These are phyloP conservation scores for Brachypodium distachyon DNA, from an alignment of 202 grass and related monocot genomes.

Conservation along the genomic window DNA sequence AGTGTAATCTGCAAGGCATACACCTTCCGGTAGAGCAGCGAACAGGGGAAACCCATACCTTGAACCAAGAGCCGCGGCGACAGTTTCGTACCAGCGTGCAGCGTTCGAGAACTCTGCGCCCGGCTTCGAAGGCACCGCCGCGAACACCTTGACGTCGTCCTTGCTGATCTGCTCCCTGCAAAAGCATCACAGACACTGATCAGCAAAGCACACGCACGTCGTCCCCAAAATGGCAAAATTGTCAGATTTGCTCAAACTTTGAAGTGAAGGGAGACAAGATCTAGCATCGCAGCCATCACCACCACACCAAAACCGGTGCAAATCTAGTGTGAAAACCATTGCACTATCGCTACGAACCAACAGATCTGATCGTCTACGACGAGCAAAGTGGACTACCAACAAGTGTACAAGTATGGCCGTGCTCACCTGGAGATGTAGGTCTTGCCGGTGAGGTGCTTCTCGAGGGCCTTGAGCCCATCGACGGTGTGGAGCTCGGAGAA, in stretches of 20 bases:
- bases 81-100: slow-evolving; percentile 60
- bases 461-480: slow-evolving; percentile 66
- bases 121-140: slow-evolving; percentile 49
- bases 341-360: not conserved
- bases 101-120: slow-evolving; percentile 56
- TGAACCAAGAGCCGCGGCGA: slow-evolving; percentile 38
- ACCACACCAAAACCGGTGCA: too few species aligned
- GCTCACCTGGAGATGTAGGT: slow-evolving; percentile 67
- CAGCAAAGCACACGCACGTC: not conserved
- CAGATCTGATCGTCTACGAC: not conserved
- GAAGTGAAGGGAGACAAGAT: not conserved
- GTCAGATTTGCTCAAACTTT: not conserved
- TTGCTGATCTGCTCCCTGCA: slow-evolving; percentile 57
- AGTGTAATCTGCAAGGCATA: not conserved
- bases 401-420: too few species aligned
- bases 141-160: slow-evolving; percentile 81
- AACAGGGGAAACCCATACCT: slow-evolving; percentile 38
- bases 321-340: not conserved
- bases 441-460: slow-evolving; percentile 62
- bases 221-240: not conserved
- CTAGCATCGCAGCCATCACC: too few species aligned
- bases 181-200: not conserved
- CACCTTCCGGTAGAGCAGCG: not conserved
- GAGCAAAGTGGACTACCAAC: not conserved
- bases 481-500: slow-evolving; percentile 62